Evolutionary conservation across 208 protist genomes (phyloP).

Genomic region (Leishmania aethiopica): DNA sequence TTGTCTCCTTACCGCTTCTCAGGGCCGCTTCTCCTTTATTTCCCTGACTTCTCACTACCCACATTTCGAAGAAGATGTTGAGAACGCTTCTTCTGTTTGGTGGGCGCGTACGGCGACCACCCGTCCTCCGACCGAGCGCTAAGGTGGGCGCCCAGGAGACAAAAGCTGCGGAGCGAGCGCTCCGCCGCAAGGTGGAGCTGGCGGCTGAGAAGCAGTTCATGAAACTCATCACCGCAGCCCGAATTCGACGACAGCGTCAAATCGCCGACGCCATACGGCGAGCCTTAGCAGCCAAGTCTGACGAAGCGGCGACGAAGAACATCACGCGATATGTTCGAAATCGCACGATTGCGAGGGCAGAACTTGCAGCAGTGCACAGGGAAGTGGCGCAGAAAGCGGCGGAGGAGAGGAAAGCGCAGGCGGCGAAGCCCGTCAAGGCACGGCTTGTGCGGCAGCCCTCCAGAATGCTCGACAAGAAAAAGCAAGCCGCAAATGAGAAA

Average conservation of each 20-base stretch:
- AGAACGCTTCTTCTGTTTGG: constrained; percentile 1
- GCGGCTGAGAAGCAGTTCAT: constrained; percentile 16
- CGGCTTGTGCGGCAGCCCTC: constrained; percentile 8
- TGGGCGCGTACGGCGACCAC: constrained; percentile 3
- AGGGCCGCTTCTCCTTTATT: not conserved
- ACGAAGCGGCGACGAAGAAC: not conserved
- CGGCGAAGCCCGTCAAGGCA: not conserved
- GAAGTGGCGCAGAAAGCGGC: not conserved
- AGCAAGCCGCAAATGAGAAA: constrained; percentile 15
- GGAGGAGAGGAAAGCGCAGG: not conserved
- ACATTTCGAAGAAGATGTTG: not conserved
- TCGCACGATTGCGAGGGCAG: constrained; percentile 11
- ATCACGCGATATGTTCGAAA: constrained; percentile 21
- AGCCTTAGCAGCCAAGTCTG: not conserved
- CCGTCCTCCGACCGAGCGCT: not conserved
- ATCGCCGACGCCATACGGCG: not conserved
- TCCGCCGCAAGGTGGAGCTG: not conserved
- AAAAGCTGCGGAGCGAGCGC: not conserved
- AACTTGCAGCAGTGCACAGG: constrained; percentile 16
- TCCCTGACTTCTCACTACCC: not conserved
- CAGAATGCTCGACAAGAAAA: not conserved
- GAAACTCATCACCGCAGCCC: constrained; percentile 2
- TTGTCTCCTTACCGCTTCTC: not conserved
- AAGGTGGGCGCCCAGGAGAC: not conserved
- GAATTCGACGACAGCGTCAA: constrained; percentile 8